Evolutionary conservation across 2,329 filamentous ascomycete species (phyloP), one percentile per base, ranked within the genome.

Genomic region (Claviceps spartinae): DNA sequence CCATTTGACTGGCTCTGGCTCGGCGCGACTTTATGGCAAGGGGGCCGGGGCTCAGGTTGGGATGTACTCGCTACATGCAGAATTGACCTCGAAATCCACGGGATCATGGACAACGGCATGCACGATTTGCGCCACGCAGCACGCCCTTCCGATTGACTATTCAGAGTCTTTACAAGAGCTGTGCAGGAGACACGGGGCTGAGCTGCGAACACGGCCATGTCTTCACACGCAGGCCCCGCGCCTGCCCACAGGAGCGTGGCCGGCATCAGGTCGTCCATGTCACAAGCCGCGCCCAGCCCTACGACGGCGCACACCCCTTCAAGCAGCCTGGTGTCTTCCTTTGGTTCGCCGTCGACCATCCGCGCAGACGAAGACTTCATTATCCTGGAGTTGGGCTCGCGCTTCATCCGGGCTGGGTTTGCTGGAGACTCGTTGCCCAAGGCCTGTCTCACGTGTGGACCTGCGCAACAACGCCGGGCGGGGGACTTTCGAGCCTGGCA

Each of bases 341-440:
- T 82, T 62, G 74, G 80, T 58, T 78, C 78, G 46, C 72, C 81
- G 57, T 77, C 81, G 54, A 68, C 81, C 61, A 66, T 86, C 58
- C 74, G 82, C 61, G 71, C 83, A 61, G 89, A 95, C 60, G 93
- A 98, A 62, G 93, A 96, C 58, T 74, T 84, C 6, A 69, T 95
- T 5, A 77, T 98, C 43, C 73, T 96, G 49, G 89, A 97, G 65
- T 66, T 97, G 38, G 90, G 89, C 1, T 79, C 86, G 9, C 80
- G 91, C 22, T 85, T 82, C 66, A 67, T 97, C 26, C 81, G 85
- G 45, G 83, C 85, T 9, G 93, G 93, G 0, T 93, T 96, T 63
- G 87, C 90, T 5, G 90, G 90, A 49, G 90, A 95, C 65, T 78
- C 82, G 44, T 69, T 74, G 3, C 89, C 89, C 58, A 94, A 91